Percentiles rank a stretch among this genome's conserved stretches.
Evolutionary conservation across 1,284 basidiomycete genomes (phyloP).

Genomic region (Fomitopsis betulina): DNA sequence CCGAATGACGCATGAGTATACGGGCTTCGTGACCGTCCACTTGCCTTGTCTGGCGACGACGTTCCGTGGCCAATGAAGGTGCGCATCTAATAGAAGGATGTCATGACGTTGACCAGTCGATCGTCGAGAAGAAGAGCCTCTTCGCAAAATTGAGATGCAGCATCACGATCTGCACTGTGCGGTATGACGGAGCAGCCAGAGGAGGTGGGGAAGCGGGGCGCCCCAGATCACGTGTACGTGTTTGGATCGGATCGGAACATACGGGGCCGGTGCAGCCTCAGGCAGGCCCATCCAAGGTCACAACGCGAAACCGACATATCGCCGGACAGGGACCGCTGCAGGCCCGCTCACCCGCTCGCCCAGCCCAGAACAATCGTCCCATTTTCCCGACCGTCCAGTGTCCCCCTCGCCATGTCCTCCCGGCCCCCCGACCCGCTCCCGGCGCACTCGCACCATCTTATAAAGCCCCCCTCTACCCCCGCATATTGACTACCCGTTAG

Average conservation of each 20-base stretch:
- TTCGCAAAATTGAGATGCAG: not conserved
- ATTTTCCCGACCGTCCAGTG: not conserved
- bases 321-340: constrained; percentile 2
- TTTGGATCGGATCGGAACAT: constrained; percentile 1
- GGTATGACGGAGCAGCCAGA: not conserved
- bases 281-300: not conserved
- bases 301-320: not conserved
- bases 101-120: not conserved
- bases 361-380: constrained; percentile 5
- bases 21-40: too few relatives aligned
- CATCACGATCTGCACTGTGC: not conserved
- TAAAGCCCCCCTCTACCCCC: not conserved
- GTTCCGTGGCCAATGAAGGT: not conserved
- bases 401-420: not conserved
- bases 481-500: not conserved
- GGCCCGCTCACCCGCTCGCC: not conserved
- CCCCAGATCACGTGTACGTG: not conserved
- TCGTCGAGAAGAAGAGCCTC: not conserved
- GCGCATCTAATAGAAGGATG: not conserved
- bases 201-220: not conserved
- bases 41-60: not conserved
- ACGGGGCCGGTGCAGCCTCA: too few relatives aligned
- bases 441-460: not conserved
- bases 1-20: too few relatives aligned
- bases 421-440: not conserved